Base-by-base conservation (phyloP, 768 basidiomycete species). In the Rhizopogon salebrosus region DNA sequence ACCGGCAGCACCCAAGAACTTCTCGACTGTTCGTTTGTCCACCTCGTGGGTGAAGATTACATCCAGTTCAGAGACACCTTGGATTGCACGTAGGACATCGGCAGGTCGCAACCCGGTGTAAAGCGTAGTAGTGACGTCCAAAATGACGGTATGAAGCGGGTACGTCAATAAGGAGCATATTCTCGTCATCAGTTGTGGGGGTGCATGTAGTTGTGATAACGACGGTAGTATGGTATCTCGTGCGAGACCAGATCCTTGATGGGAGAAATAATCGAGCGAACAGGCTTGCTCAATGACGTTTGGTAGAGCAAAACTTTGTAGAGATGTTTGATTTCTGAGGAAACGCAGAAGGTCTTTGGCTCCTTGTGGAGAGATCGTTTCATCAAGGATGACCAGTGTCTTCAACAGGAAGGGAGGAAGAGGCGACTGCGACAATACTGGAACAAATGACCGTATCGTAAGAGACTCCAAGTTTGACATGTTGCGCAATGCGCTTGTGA, bases 21-120 rank as follows among this genome's bases (percentile, higher is more conserved):
- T 67, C 37, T 69, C 66, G 9, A 63, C 66, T 0, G 68, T 67
- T 43, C 66, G 51, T 58, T 63, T 67, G 45, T 67, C 66, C n/a
- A 67, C 66, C 22, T 64, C 68, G n/a, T 66, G 55, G 3, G 54
- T 59, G 38, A 67, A 67, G 37, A 68, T 35, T 34, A 67, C 48
- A 26, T 62, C 62, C 68, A 67, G 59, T 22, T 68, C 57, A 13
- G 57, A 60, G 20, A 68, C 64, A 2, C 68, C 68, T 4, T 54
- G 55, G 1, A 68, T 46, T 8, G 62, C 55, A 37, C 66, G 66
- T 23, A 68, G 49, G 8, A 68, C 58, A 0, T 54, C 38, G 22
- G 67, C 58, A 1, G 66, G 66, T 4, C 62, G 68, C 24, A 68
- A 49, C 24, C 66, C 66, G 1, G 61, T 63, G 26, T 62, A 68